Base-by-base conservation (phyloP, 805 yeast species). In the Kuraishia hungarica region DNA sequence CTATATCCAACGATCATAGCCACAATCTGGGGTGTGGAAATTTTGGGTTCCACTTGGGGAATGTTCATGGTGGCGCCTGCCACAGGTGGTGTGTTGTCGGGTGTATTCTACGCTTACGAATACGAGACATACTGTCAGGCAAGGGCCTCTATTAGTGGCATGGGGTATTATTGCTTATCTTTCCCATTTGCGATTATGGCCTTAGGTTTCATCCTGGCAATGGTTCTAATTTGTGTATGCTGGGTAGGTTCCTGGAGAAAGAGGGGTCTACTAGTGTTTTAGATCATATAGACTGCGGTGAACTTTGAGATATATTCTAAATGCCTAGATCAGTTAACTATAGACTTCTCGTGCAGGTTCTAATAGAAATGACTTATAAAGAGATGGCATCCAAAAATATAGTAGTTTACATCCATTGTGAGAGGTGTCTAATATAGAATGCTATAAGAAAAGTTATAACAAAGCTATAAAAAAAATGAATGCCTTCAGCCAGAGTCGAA, bases 21-120 rank as follows among this genome's bases (percentile, higher is more conserved):
- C 1, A 75, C 85, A 2, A 81, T 88, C 2, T 94, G 97, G 91
- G 97, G 97, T 0, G 78, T 87, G 22, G 91, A 87, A 49, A 79
- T 88, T 39, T 82, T 93, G 69, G 98, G 97, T 0, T 87, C 96
- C 1, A 87, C 93, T 1, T 93, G 97, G 89, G 97, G 97, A 1
- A 73, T 87, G 35, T 87, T 89, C 65, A 84, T 91, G 81, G 75
- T 88, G 48, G 96, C 96, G 0, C 97, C 97, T 1, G 97, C 97
- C 0, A 59, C 89, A 2, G 96, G 97, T 1, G 76, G 93, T 1
- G 73, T 87, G 3, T 58, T 80, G 2, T 87, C 79, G 62, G 92
- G 96, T 5, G 62, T 87, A 53, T 59, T 84, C 13, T 91, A 86
- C 66, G 97, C 96, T 0, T 62, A 69, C 23, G 68, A 81, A 20